Conservation (phyloP, 345 rosid genomes). For the Rhodomyrtus tomentosa region DNA sequence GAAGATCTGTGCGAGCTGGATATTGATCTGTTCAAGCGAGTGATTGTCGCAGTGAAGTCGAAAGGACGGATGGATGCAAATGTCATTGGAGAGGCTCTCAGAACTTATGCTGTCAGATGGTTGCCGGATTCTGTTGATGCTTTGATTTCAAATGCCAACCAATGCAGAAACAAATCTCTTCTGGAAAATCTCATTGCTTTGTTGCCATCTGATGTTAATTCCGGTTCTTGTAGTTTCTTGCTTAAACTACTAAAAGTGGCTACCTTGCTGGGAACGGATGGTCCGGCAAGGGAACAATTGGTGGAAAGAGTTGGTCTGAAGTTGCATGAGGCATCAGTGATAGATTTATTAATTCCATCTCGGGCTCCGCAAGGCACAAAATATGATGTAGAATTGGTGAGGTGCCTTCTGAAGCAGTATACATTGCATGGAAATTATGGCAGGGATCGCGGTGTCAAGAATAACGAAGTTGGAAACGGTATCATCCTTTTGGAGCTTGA, state of each 20-base stretch:
- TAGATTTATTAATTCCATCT: conserved; percentile 53
- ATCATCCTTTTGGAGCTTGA: conserved; percentile 37
- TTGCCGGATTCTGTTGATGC: conserved; percentile 58
- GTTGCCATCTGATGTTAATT: conserved; percentile 44
- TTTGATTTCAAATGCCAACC: conserved; percentile 33
- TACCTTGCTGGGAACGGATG: conserved; percentile 47
- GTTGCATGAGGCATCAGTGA: conserved; percentile 62
- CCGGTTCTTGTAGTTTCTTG: conserved; percentile 73
- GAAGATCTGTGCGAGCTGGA: conserved; percentile 88
- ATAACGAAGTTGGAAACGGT: conserved; percentile 16
- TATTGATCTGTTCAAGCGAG: conserved; percentile 59
- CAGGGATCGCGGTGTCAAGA: conserved; percentile 20
- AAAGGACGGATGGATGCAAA: conserved; percentile 68
- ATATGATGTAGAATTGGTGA: conserved; percentile 63
- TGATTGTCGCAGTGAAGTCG: conserved; percentile 48
- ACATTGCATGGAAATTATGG: conserved; percentile 25
- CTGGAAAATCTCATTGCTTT: conserved; percentile 58
- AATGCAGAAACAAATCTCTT: conserved; percentile 35
- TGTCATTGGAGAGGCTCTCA: conserved; percentile 70
- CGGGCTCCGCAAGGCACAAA: conserved; percentile 25
- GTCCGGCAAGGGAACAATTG: conserved; percentile 37
- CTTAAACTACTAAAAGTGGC: conserved; percentile 67
- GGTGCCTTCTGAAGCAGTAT: conserved; percentile 34
- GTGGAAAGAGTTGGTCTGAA: conserved; percentile 43
- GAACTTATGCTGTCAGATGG: conserved; percentile 69